Conservation (phyloP, 2,329 filamentous ascomycete genomes). For the Xylaria multiplex region DNA sequence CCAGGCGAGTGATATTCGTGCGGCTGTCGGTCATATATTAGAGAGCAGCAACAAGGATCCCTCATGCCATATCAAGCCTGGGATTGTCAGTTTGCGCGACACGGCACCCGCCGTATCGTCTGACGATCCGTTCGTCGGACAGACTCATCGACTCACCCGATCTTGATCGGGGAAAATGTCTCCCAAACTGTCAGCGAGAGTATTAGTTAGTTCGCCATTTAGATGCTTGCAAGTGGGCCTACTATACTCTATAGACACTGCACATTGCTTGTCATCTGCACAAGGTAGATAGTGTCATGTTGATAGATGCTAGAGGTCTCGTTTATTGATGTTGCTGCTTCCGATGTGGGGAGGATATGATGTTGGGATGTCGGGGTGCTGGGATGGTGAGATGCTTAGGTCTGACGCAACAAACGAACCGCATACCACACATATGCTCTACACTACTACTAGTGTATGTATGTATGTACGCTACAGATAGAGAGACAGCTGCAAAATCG, state of each 20-base stretch:
- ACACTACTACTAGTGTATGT: too few relatives aligned
- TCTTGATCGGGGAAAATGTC: not conserved
- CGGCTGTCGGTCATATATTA: slow-evolving; percentile 19
- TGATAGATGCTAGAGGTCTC: not conserved
- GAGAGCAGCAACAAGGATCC: slow-evolving; percentile 15
- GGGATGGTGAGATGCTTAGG: not conserved
- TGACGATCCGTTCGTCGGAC: not conserved
- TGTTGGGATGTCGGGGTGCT: not conserved
- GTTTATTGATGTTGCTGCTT: not conserved
- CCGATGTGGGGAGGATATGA: slow-evolving; percentile 1
- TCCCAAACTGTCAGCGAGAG: slow-evolving; percentile 12
- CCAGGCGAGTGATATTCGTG: slow-evolving; percentile 18
- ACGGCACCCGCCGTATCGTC: slow-evolving; percentile 4
- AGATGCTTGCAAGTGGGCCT: not conserved
- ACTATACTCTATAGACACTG: not conserved
- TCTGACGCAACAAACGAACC: slow-evolving; percentile 16
- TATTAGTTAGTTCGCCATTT: slow-evolving; percentile 7
- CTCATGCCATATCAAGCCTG: slow-evolving; percentile 5
- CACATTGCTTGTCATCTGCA: too few relatives aligned
- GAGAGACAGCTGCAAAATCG: too few relatives aligned
- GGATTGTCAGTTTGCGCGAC: slow-evolving; percentile 23
- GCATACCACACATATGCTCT: too few relatives aligned
- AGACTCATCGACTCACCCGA: not conserved
- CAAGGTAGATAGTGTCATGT: not conserved
- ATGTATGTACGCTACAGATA: too few relatives aligned